Base-by-base conservation (phyloP, 208 protist genomes). In the Trypanosoma rangeli region DNA sequence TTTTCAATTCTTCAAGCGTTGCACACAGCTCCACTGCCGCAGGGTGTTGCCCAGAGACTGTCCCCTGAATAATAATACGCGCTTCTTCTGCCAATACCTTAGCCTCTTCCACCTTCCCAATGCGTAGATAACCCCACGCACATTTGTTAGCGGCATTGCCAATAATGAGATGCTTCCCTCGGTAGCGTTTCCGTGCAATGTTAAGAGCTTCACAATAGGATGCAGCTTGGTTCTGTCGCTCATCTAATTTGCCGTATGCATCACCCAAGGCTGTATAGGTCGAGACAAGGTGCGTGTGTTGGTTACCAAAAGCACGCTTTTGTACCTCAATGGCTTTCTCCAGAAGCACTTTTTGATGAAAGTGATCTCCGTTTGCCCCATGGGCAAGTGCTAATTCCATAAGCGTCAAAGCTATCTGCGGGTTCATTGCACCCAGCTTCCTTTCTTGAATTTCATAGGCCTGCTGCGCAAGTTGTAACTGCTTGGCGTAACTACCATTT, bases 301-400 rank as follows among this genome's bases (percentile, higher is more conserved):
- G 84, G 54, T 73, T 79, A 31, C 89, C 92, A 81, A 94, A 89
- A 29, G 87, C 78, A n/a, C 87, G 80, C 63, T 84, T 80, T 80
- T 96, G 92, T 48, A 94, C 65, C 44, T 85, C 77, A 49, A 94
- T 75, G 44, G 92, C 83, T 59, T 79, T 76, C 63, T 96, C 89
- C 35, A 96, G 73, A 53, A 86, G 66, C 13, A 86, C 85, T 61
- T 86, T 87, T 62, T 84, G 76, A 49, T 82, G 87, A 62, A 84
- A 82, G 66, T 90, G 73, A 60, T 96, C 81, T 54, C 67, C 69
- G 70, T 92, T 90, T 33, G 76, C 84, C 12, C 68, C 74, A 77
- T 94, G 73, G 42, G 87, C 86, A 31, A 71, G 76, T 15, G 91
- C 88, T 22, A 96, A 67, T 35, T 93, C 84, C 31, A 94, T 64